A percentile compares a stretch with the other conserved stretches of the same genome.
phyloP scores from a whole-genome alignment of 164 flowering plant genomes.

The Dillenia suffruticosa region DNA sequence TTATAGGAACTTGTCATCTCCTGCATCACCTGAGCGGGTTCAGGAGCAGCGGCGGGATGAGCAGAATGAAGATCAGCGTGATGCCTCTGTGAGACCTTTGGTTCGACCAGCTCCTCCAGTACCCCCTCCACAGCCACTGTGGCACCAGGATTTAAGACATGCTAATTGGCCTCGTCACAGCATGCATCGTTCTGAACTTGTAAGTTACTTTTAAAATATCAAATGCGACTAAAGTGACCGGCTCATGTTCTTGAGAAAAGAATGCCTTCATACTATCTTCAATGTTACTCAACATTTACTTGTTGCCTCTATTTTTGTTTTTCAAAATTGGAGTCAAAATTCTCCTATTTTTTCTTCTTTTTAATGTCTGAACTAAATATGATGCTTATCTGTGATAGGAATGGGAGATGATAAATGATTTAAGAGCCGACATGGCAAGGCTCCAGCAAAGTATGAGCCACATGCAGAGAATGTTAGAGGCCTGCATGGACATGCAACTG shows the following conservation, averaged over 20 bases:
- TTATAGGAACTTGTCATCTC: slow-evolving; percentile 45
- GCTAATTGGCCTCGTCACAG: slow-evolving; percentile 68
- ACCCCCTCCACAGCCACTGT: slow-evolving; percentile 74
- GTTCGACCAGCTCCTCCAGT: slow-evolving; percentile 61
- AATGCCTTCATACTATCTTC: too few relatives aligned
- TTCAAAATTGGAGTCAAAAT: too few relatives aligned
- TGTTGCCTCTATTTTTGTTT: too few relatives aligned
- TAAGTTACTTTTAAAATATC: slow-evolving; percentile 21
- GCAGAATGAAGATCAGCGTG: slow-evolving; percentile 39
- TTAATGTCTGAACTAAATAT: too few relatives aligned
- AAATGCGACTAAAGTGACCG: too few relatives aligned
- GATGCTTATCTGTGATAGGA: slow-evolving; percentile 34
- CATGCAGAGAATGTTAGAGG: slow-evolving; percentile 87
- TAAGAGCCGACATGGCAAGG: slow-evolving; percentile 83
- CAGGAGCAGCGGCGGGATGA: slow-evolving; percentile 45
- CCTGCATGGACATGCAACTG: slow-evolving; percentile 90
- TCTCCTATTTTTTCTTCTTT: too few relatives aligned
- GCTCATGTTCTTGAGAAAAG: too few relatives aligned
- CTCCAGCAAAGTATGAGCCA: slow-evolving; percentile 83
- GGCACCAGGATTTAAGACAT: slow-evolving; percentile 69
- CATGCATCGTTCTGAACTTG: slow-evolving; percentile 74
- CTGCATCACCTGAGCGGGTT: slow-evolving; percentile 41
- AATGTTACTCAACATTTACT: too few relatives aligned
- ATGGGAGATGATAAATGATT: slow-evolving; percentile 74
- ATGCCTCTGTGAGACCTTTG: slow-evolving; percentile 37